Conservation (phyloP, 768 basidiomycete genomes). For the Tubosaeta sp. region DNA sequence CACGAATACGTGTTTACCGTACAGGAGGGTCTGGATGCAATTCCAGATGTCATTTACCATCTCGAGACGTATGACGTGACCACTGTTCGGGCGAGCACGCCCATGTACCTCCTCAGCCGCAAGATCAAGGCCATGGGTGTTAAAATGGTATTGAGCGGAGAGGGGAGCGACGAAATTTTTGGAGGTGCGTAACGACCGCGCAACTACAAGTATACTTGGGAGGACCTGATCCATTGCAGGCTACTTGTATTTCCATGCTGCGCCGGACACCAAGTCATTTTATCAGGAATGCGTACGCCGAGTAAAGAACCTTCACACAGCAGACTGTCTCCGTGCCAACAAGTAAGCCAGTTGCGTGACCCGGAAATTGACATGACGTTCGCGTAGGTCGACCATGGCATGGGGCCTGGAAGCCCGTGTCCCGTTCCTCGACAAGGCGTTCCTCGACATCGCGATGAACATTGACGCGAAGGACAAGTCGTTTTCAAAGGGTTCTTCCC, state of each 20-base stretch:
- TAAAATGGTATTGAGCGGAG: conserved; percentile 98
- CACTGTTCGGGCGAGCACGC: conserved; percentile 94
- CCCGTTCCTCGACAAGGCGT: conserved; percentile 96
- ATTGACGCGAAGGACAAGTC: conserved; percentile 82
- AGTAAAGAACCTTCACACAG: conserved; percentile 95
- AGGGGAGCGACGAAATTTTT: conserved; percentile 96
- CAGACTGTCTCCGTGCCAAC: conserved; percentile 97
- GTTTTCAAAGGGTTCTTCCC: conserved; percentile 76
- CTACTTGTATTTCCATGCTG: conserved; percentile 99
- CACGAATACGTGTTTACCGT: conserved; percentile 99
- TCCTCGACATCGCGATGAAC: conserved; percentile 93
- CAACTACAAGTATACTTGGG: neutral
- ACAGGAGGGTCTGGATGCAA: conserved; percentile 94
- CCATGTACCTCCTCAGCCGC: conserved; percentile 96
- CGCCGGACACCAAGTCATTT: conserved; percentile 82
- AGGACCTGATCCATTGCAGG: conserved; percentile 42
- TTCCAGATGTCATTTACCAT: conserved; percentile 97
- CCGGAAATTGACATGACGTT: conserved; percentile 4
- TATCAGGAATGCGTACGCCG: conserved; percentile 93
- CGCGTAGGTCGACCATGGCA: conserved; percentile 89
- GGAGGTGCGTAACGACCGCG: conserved; percentile 58
- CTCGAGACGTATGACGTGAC: conserved; percentile 99
- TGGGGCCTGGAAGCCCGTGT: conserved; percentile 99
- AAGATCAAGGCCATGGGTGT: conserved; percentile 99
- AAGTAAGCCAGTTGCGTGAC: conserved; percentile 53